These are phyloP conservation scores for Crithidia expoeki DNA, from an alignment of 208 protist genomes.

Conservation along the genomic window DNA sequence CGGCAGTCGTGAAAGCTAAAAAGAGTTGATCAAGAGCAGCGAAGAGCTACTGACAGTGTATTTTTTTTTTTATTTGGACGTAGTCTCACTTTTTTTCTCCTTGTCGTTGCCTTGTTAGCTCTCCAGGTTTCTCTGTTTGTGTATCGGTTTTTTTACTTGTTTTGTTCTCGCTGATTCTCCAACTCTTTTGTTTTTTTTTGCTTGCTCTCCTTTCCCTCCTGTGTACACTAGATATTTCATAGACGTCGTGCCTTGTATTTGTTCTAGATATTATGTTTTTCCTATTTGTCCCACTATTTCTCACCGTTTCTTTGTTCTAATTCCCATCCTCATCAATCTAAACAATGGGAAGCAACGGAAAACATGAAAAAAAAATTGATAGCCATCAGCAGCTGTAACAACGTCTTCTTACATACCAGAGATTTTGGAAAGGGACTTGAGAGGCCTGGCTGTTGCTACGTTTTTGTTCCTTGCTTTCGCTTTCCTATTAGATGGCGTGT, in stretches of 20 bases:
- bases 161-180: neutral
- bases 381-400: too few relatives aligned
- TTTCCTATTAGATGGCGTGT: too few relatives aligned
- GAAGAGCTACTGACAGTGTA: neutral
- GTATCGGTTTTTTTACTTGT: neutral
- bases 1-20: conserved; percentile 26
- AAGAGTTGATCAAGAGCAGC: neutral
- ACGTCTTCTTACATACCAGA: too few relatives aligned
- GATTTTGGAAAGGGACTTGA: too few relatives aligned
- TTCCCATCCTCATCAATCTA: too few relatives aligned
- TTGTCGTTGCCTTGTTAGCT: neutral
- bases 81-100: neutral
- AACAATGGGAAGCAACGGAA: neutral
- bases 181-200: conserved; percentile 31
- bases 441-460: too few relatives aligned
- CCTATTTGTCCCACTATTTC: conserved; percentile 1
- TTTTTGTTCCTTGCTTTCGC: too few relatives aligned
- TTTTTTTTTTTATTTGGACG: too few relatives aligned
- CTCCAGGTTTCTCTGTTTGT: neutral
- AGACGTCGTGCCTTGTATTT: conserved; percentile 25
- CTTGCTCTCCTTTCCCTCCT: conserved; percentile 21
- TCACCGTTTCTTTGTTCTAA: neutral
- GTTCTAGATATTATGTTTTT: conserved; percentile 7
- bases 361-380: neutral
- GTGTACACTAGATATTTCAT: conserved; percentile 23